Percentiles rank a stretch among this genome's conserved stretches.
Evolutionary conservation across 2,329 filamentous ascomycete genomes (phyloP).

Genomic region (Juglanconis juglandina): DNA sequence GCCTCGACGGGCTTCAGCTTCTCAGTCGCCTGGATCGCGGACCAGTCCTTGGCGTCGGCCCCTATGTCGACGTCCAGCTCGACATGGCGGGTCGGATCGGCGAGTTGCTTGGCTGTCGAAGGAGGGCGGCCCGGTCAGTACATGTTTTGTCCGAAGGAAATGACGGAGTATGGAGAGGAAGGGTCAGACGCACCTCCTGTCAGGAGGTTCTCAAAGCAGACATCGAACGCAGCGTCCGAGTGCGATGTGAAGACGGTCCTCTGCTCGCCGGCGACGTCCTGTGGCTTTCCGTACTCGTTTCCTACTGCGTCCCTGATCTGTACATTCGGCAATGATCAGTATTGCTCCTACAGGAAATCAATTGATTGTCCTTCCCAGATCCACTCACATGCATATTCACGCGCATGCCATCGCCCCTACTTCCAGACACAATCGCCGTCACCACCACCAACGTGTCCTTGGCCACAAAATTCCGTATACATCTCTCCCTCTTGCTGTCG

Average conservation of each 20-base stretch:
- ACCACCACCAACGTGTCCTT: conserved; percentile 94
- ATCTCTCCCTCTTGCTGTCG: conserved; percentile 72
- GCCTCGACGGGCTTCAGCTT: conserved; percentile 97
- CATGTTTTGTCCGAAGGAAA: background rate
- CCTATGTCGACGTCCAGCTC: conserved; percentile 96
- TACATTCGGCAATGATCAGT: background rate
- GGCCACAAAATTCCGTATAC: conserved; percentile 92
- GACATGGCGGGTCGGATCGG: conserved; percentile 63
- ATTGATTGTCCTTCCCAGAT: background rate
- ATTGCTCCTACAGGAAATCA: background rate
- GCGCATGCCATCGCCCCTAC: conserved; percentile 83
- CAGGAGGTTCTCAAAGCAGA: conserved; percentile 89
- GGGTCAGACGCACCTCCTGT: conserved; percentile 57
- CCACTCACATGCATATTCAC: conserved; percentile 84
- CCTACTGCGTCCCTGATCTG: conserved; percentile 93
- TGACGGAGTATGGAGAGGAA: background rate
- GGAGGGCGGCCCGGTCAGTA: background rate
- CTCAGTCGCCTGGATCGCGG: conserved; percentile 89
- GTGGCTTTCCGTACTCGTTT: conserved; percentile 91
- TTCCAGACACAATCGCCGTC: conserved; percentile 82
- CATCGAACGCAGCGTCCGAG: conserved; percentile 87
- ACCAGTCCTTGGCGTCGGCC: conserved; percentile 97
- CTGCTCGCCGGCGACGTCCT: conserved; percentile 87
- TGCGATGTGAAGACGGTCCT: conserved; percentile 92
- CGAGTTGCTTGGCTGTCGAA: conserved; percentile 28